Evolutionary conservation across 179 eudicot genomes (phyloP), one percentile per base, ranked within the genome.

Genomic region (Vitellaria paradoxa): DNA sequence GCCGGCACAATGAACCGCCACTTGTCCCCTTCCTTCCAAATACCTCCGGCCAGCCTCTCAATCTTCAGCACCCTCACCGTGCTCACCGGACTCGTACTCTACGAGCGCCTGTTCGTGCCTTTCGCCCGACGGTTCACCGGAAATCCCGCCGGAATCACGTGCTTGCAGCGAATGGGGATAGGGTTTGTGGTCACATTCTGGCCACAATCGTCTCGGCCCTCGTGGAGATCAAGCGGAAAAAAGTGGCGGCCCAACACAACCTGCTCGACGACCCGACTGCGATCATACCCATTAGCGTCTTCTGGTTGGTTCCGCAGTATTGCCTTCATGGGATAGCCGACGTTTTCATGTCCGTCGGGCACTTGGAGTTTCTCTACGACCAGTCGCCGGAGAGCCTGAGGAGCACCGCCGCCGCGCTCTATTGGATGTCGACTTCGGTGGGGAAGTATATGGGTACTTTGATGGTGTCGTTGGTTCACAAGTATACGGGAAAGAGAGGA

Each of bases 321-420:
- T 74, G 81, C 72, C 78, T 88, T 26, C 91, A 88, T 72, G 93
- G 93, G 21, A 4, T 90, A 18, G 93, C 91, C 0, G 91, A 86
- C 64, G 89, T 87, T 46, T 90, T 90, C 79, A 81, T 82, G 89
- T 78, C 80, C 4, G 91, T 88, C 0, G 93, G 89, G 3, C 91
- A 86, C 65, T 17, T 90, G 76, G 93, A 90, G 73, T 90, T 90
- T 74, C 73, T 90, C 18, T 90, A 90, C 45, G 90, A 90, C 66
- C 91, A 90, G 49, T 86, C 93, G 10, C 93, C 91, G 0, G 90
- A 90, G 70, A 90, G 93, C 79, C 84, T 90, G 88, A 86, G 93
- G 40, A 90, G 90, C 56, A 86, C 88, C 0, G 89, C 89, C 0
- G 79, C 81, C 6, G 91, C 89, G 26, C 84, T 90, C 42, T 88